These are phyloP conservation scores for Knoxia roxburghii DNA, from an alignment of 257 asterid genomes.

Conservation along the genomic window DNA sequence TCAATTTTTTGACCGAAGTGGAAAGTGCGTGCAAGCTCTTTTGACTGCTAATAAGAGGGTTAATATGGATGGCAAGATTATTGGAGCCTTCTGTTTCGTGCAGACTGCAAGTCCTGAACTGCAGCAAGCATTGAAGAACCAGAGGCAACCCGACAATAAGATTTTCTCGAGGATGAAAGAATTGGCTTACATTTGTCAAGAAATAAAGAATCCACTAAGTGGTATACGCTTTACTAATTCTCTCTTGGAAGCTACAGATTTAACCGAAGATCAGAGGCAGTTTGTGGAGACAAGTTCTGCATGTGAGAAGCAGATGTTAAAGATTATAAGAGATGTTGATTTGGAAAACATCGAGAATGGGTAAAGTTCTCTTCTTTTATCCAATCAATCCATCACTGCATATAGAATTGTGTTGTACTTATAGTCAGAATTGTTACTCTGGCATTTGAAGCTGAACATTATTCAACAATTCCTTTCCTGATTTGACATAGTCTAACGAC, in stretches of 20 bases:
- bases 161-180: conserved; percentile 63
- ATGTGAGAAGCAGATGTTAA: conserved; percentile 83
- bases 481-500: background rate
- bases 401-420: background rate
- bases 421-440: too few species aligned
- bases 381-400: conserved; percentile 1
- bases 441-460: conserved; percentile 2
- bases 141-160: conserved; percentile 58
- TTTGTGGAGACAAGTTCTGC: conserved; percentile 73
- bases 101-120: conserved; percentile 73
- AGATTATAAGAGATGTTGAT: conserved; percentile 71
- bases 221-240: conserved; percentile 78
- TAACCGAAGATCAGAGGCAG: conserved; percentile 79
- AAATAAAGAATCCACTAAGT: conserved; percentile 68
- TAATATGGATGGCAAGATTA: conserved; percentile 57
- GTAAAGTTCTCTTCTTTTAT: conserved; percentile 28
- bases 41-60: conserved; percentile 79
- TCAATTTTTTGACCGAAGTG: conserved; percentile 55
- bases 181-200: conserved; percentile 80
- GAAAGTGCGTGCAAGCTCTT: conserved; percentile 64
- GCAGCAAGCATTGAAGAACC: conserved; percentile 54
- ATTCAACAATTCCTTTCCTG: background rate
- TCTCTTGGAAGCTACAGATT: conserved; percentile 56
- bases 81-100: conserved; percentile 89
- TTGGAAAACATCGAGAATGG: conserved; percentile 66